Base-by-base conservation (phyloP, 768 basidiomycete genomes). In the Trametes elegans region DNA sequence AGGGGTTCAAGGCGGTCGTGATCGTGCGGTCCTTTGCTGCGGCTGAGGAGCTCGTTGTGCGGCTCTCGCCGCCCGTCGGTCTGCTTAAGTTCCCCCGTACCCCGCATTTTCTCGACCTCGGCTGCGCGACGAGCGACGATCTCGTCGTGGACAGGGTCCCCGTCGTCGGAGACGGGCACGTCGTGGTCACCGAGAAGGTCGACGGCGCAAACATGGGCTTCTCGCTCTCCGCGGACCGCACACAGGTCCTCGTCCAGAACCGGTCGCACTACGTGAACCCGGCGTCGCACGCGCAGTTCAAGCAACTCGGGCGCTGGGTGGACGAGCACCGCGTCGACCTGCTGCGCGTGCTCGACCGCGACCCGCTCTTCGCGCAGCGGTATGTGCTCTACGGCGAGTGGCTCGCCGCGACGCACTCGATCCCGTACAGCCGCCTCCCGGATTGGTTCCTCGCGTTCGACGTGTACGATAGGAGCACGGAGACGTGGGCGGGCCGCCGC, bases 171-270 rank as follows among this genome's bases (percentile, higher is more conserved):
- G 41, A 41, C n/a, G 40, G 28, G 7, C 66, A 71, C 50, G 73
- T 79, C 45, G 70, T 81, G 32, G 75, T 84, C 64, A 83, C 82
- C 3, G 84, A 86, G 62, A 85, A 86, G 62, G 73, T 85, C 44
- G 83, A 85, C 67, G 84, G 84, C 3, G 82, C 83, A 35, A 85
- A 86, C 64, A 79, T 85, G 79, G 84, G 82, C 6, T 79, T 85
- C 65, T 82, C 81, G 18, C 73, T 84, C 21, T 79, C 79, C 1
- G 61, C 73, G 5, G 76, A 79, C 57, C 66, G 76, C 23, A 68
- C 69, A 7, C 69, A 72, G 16, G 73, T 84, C 52, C 43, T 81
- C 40, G 75, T 82, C 1, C 84, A 86, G 65, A 86, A 86, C 61
- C 76, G 83, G 14, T 82, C 82, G 10, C 83, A 85, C 67, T 82